These are phyloP conservation scores for Polytolypa hystricis DNA, from an alignment of 2,329 filamentous ascomycete species.

Conservation along the genomic window DNA sequence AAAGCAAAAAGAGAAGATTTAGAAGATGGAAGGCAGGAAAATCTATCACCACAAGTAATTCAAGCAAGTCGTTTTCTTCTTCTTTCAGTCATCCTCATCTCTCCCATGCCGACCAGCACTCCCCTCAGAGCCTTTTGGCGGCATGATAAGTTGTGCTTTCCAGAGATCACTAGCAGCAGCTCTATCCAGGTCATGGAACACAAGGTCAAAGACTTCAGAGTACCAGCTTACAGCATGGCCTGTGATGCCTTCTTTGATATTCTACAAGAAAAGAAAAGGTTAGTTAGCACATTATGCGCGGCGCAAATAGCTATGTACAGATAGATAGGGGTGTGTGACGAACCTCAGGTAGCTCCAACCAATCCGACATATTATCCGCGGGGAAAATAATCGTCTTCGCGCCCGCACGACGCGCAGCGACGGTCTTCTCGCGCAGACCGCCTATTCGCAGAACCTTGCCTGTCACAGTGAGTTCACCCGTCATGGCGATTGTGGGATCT, in stretches of 20 bases:
- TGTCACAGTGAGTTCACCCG: slow-evolving; percentile 89
- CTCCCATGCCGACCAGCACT: too few species aligned
- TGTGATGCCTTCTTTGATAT: slow-evolving; percentile 93
- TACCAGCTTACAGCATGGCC: slow-evolving; percentile 91
- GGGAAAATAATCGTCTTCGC: slow-evolving; percentile 93
- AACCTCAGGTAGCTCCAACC: slow-evolving; percentile 94
- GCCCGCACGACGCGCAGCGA: slow-evolving; percentile 82
- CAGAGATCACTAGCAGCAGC: slow-evolving; percentile 61
- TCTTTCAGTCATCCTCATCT: neutral
- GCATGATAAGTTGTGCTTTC: slow-evolving; percentile 51
- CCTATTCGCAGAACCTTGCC: slow-evolving; percentile 94
- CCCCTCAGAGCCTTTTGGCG: too few species aligned
- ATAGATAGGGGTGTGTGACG: slow-evolving; percentile 27
- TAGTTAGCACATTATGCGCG: slow-evolving; percentile 13
- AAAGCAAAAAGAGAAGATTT: too few species aligned
- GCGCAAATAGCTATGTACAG: slow-evolving; percentile 3
- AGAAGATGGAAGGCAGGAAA: too few species aligned
- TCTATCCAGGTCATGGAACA: slow-evolving; percentile 73
- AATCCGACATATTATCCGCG: slow-evolving; percentile 89
- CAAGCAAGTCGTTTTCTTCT: too few species aligned
- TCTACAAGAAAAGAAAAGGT: slow-evolving; percentile 43
- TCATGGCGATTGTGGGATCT: slow-evolving; percentile 89
- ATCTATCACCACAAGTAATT: too few species aligned
- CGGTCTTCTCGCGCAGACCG: slow-evolving; percentile 90
- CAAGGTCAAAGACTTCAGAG: slow-evolving; percentile 77